A percentile compares a stretch with the other conserved stretches of the same genome.
Evolutionary conservation across 257 asterid genomes (phyloP).

Genomic region (Salvia miltiorrhiza): DNA sequence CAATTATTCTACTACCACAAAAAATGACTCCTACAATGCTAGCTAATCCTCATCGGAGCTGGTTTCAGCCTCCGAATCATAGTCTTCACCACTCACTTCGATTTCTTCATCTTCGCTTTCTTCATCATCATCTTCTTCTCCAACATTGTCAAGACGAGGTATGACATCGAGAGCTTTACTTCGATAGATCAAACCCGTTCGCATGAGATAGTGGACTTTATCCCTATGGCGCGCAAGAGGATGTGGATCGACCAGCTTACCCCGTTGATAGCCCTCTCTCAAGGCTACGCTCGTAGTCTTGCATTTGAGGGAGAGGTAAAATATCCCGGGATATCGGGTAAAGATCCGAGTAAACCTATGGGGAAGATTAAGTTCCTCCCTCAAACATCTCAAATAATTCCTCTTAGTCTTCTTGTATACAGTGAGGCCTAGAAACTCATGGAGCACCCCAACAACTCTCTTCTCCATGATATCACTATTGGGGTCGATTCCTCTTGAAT

Average conservation of each 20-base stretch:
- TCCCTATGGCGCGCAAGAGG: constrained; percentile 70
- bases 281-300: constrained; percentile 85
- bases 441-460: constrained; percentile 88
- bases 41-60: constrained; percentile 52
- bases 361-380: constrained; percentile 83
- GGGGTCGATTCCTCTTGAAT: constrained; percentile 73
- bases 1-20: background rate
- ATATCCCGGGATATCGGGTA: constrained; percentile 93
- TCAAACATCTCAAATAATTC: constrained; percentile 79
- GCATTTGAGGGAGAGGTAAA: constrained; percentile 81
- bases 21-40: constrained; percentile 10
- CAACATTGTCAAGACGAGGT: constrained; percentile 41
- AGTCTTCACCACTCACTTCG: constrained; percentile 21
- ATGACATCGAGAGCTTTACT: constrained; percentile 59
- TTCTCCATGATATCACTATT: constrained; percentile 94
- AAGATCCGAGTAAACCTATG: constrained; percentile 83
- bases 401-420: constrained; percentile 86
- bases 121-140: constrained; percentile 34
- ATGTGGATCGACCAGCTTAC: constrained; percentile 63
- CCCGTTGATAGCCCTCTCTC: constrained; percentile 82
- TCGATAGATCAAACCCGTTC: constrained; percentile 78
- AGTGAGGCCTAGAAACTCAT: constrained; percentile 71
- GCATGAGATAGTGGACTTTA: constrained; percentile 77
- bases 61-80: constrained; percentile 40
- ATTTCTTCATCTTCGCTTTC: constrained; percentile 43